These are phyloP conservation scores for Aspergillus piperis DNA, from an alignment of 2,329 filamentous ascomycete genomes.

Conservation along the genomic window DNA sequence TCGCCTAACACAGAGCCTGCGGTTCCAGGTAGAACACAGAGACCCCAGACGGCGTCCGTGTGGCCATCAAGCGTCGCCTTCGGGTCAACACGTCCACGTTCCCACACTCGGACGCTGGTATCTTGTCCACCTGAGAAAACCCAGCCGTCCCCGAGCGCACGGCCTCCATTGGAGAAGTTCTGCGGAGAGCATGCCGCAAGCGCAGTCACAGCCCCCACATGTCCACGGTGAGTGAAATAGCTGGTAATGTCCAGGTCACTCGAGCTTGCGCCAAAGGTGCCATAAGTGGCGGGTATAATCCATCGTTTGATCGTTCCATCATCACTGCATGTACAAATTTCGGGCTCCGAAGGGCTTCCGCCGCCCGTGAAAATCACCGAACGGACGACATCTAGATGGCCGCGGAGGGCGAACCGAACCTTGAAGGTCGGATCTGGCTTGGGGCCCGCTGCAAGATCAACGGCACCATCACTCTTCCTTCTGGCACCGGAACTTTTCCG, in stretches of 20 bases:
- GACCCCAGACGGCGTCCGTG: constrained; percentile 92
- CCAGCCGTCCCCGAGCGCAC: constrained; percentile 91
- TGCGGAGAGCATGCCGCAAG: constrained; percentile 84
- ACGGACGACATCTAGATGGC: constrained; percentile 90
- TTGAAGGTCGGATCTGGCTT: constrained; percentile 82
- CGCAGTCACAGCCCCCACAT: constrained; percentile 84
- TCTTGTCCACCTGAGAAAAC: constrained; percentile 98
- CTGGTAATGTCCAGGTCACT: constrained; percentile 86
- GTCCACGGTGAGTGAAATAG: constrained; percentile 93
- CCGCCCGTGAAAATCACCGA: constrained; percentile 96
- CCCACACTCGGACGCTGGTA: constrained; percentile 90
- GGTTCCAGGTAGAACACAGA: constrained; percentile 87
- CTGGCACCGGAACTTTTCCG: constrained; percentile 79
- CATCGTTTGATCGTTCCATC: constrained; percentile 96
- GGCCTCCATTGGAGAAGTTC: constrained; percentile 85
- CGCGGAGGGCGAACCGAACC: constrained; percentile 85
- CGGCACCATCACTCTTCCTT: constrained; percentile 62
- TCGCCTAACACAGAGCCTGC: constrained; percentile 76
- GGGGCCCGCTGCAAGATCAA: constrained; percentile 57
- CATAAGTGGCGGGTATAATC: constrained; percentile 83
- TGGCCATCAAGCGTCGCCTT: constrained; percentile 94
- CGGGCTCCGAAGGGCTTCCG: constrained; percentile 90
- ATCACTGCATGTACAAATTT: constrained; percentile 94
- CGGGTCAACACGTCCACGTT: constrained; percentile 88
- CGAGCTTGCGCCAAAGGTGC: constrained; percentile 58